phyloP scores from a whole-genome alignment of 164 flowering plant species.

The Euptelea pleiosperma region DNA sequence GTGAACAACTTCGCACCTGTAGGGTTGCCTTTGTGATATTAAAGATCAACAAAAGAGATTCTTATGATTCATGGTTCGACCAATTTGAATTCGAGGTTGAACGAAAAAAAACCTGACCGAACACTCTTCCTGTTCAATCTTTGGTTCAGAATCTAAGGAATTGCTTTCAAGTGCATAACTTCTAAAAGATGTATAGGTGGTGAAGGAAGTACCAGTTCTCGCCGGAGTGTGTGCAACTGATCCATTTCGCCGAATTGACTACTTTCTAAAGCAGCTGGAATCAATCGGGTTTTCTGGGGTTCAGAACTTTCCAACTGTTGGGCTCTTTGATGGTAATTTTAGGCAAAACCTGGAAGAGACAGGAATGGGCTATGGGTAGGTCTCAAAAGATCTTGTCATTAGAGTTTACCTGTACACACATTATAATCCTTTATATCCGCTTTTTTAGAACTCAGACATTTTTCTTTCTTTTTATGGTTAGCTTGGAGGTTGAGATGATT shows the following conservation, averaged over 20 bases:
- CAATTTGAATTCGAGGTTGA: background rate
- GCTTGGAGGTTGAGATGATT: constrained; percentile 95
- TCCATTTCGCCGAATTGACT: constrained; percentile 91
- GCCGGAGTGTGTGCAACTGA: constrained; percentile 97
- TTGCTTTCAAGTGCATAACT: background rate
- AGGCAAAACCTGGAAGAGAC: constrained; percentile 97
- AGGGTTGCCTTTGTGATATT: too few relatives aligned
- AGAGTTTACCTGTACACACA: background rate
- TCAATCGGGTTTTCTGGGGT: constrained; percentile 84
- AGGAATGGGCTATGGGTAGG: constrained; percentile 95
- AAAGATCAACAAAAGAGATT: background rate
- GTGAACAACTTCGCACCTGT: too few relatives aligned
- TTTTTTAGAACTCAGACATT: background rate
- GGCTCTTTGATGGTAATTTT: constrained; percentile 91
- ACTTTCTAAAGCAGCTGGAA: constrained; percentile 76
- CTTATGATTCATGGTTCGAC: background rate
- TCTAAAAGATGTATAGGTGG: constrained; percentile 51
- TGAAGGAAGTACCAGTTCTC: constrained; percentile 82
- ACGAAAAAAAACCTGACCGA: background rate
- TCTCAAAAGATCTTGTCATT: constrained; percentile 1
- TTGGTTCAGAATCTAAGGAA: background rate
- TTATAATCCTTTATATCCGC: background rate
- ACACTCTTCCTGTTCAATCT: background rate
- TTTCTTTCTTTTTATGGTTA: constrained; percentile 22
- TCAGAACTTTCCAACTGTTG: constrained; percentile 97